Conservation (phyloP, 345 rosid genomes). For the Psidium friedrichsthalianum region DNA sequence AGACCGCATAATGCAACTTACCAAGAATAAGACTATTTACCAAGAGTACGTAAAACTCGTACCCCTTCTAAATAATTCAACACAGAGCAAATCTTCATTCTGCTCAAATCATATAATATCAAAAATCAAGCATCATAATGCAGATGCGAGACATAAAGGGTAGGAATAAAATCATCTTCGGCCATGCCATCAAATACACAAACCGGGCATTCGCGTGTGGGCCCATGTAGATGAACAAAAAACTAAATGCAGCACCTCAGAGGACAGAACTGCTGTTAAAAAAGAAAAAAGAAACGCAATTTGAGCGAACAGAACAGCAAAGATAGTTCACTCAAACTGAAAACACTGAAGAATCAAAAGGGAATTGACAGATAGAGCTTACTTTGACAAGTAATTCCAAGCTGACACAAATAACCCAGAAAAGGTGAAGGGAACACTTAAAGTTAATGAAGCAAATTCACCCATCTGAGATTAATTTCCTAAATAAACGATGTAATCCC, state of each 20-base stretch:
- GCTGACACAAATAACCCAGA: neutral
- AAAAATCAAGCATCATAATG: neutral
- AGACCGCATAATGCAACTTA: neutral
- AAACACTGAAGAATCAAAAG: neutral
- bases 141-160: neutral
- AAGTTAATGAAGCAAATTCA: neutral
- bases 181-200: neutral
- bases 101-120: neutral
- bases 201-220: neutral
- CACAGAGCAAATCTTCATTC: neutral
- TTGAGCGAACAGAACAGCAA: neutral
- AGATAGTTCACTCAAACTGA: neutral
- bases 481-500: neutral
- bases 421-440: neutral
- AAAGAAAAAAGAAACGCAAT: neutral
- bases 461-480: neutral
- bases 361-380: neutral
- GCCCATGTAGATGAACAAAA: neutral
- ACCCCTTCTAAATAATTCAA: neutral
- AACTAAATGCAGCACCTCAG: neutral
- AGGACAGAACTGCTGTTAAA: neutral
- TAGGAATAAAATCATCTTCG: neutral
- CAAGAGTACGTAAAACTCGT: neutral
- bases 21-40: neutral
- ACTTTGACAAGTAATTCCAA: neutral